Conservation (phyloP, 352 stramenopile species). For the Sclerospora graminicola region DNA sequence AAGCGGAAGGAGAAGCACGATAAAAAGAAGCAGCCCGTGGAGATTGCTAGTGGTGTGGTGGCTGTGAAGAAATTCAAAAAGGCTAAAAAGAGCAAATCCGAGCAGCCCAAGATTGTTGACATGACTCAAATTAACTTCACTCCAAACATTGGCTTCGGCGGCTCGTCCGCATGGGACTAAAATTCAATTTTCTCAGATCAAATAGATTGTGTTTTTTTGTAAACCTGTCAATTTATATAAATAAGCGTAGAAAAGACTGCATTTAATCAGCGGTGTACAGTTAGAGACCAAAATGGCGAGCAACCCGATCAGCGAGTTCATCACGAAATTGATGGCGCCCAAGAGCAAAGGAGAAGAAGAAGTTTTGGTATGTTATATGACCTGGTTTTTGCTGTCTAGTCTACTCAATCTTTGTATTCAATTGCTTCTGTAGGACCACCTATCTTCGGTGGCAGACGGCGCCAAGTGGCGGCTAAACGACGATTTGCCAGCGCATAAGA, state of each 20-base stretch:
- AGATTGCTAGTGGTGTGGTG: constrained; percentile 61
- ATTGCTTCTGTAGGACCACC: constrained; percentile 25
- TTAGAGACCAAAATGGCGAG: constrained; percentile 12
- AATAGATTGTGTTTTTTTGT: constrained; percentile 10
- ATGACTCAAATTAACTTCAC: constrained; percentile 53
- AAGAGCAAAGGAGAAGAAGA: constrained; percentile 37
- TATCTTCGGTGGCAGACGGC: constrained; percentile 36
- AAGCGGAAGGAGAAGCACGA: constrained; percentile 21
- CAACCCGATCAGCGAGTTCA: constrained; percentile 56
- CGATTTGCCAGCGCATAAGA: constrained; percentile 37
- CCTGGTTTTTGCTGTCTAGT: background rate
- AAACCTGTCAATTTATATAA: too few relatives aligned
- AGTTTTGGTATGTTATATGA: constrained; percentile 25
- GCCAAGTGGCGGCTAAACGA: constrained; percentile 64
- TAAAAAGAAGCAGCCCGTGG: constrained; percentile 45
- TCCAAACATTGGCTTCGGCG: constrained; percentile 53
- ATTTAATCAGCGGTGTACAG: too few relatives aligned
- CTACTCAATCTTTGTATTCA: background rate
- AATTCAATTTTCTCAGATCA: constrained; percentile 5
- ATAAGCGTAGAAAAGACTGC: too few relatives aligned
- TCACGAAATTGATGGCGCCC: constrained; percentile 60
- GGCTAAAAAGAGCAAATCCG: constrained; percentile 28
- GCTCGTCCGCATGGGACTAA: constrained; percentile 67
- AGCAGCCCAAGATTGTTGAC: constrained; percentile 26
- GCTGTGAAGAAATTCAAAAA: constrained; percentile 78